Percentiles rank a stretch among this genome's conserved stretches.
phyloP scores from a whole-genome alignment of 495 filamentous ascomycete genomes.

The Aspergillus egyptiacus region DNA sequence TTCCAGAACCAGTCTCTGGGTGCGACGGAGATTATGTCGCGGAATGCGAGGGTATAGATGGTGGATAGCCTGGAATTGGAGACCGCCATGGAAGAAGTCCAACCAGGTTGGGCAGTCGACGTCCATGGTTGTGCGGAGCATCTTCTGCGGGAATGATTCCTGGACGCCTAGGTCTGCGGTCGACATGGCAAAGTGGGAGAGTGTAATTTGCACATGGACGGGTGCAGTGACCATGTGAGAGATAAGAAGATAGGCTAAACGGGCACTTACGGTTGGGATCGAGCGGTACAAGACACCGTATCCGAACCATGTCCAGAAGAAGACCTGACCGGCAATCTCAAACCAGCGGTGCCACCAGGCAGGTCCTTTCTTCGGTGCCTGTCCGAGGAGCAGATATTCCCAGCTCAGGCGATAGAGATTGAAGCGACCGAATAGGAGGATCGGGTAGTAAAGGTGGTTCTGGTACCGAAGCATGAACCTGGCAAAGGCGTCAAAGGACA shows the following conservation, averaged over 20 bases:
- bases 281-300: slow-evolving; percentile 74
- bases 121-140: slow-evolving; percentile 97
- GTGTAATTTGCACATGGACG: slow-evolving; percentile 90
- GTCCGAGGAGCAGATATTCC: slow-evolving; percentile 68
- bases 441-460: slow-evolving; percentile 79
- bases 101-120: slow-evolving; percentile 94
- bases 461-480: slow-evolving; percentile 69
- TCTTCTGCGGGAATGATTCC: slow-evolving; percentile 93
- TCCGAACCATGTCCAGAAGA: slow-evolving; percentile 95
- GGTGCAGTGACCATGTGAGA: slow-evolving; percentile 84
- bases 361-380: slow-evolving; percentile 72
- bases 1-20: slow-evolving; percentile 76
- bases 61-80: slow-evolving; percentile 96
- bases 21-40: slow-evolving; percentile 79
- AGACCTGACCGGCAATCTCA: slow-evolving; percentile 71
- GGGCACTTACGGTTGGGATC: slow-evolving; percentile 63
- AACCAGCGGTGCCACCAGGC: slow-evolving; percentile 89
- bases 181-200: slow-evolving; percentile 96
- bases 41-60: slow-evolving; percentile 94
- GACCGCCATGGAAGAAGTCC: slow-evolving; percentile 91
- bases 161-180: slow-evolving; percentile 80
- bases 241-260: slow-evolving; percentile 72
- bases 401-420: slow-evolving; percentile 85
- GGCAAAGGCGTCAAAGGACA: slow-evolving; percentile 76
- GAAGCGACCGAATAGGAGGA: slow-evolving; percentile 81